Percentiles rank a stretch among this genome's conserved stretches.
These are phyloP conservation scores for Coix lacrymajobi DNA, from an alignment of 176 grass and related monocot species.

Conservation along the genomic window DNA sequence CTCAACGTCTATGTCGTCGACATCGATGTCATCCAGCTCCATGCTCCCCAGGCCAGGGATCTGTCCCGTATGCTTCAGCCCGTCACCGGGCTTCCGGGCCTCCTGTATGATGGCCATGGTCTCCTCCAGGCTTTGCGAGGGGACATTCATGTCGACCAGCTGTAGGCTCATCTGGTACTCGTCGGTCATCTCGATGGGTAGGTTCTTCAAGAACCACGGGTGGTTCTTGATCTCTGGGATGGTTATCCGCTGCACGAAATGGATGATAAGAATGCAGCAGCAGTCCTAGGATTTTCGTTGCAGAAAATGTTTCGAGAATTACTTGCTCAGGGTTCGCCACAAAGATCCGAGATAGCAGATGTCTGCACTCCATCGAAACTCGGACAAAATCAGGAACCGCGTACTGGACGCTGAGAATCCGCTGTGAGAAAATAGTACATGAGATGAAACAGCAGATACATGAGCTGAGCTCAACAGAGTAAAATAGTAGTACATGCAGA, in stretches of 20 bases:
- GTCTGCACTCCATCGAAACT: conserved; percentile 80
- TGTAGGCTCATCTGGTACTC: conserved; percentile 60
- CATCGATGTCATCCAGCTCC: conserved; percentile 79
- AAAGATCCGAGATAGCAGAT: conserved; percentile 91
- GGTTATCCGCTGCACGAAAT: conserved; percentile 67
- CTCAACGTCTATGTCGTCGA: conserved; percentile 60
- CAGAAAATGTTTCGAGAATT: neutral
- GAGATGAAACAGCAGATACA: too few species aligned
- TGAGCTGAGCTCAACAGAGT: neutral
- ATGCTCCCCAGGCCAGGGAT: conserved; percentile 58
- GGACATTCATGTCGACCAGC: conserved; percentile 11
- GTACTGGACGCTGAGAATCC: conserved; percentile 93
- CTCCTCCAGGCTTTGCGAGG: conserved; percentile 63
- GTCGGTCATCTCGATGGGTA: conserved; percentile 88
- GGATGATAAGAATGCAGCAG: conserved; percentile 10
- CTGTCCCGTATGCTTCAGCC: conserved; percentile 40
- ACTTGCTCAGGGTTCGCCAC: conserved; percentile 92
- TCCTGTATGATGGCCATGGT: conserved; percentile 75
- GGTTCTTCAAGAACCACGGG: conserved; percentile 96
- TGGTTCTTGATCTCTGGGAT: conserved; percentile 97
- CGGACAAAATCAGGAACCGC: conserved; percentile 72
- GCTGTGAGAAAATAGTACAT: conserved; percentile 54
- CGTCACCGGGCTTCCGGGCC: conserved; percentile 41
- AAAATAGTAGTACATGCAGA: neutral
- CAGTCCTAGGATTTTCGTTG: neutral